These are phyloP conservation scores for Citrullus amarus DNA, from an alignment of 306 rosid species.

Conservation along the genomic window DNA sequence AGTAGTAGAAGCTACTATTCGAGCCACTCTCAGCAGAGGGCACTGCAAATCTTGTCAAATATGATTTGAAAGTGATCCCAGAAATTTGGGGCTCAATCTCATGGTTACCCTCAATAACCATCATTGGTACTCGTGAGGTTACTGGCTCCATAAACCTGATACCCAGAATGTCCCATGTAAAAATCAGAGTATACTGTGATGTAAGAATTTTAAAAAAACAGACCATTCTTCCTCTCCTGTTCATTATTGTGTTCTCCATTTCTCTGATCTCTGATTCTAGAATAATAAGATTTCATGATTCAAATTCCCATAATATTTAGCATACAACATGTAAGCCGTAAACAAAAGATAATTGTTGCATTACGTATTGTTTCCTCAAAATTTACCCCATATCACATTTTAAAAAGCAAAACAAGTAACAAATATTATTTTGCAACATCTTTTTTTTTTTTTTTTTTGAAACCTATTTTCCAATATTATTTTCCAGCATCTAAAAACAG, in stretches of 20 bases:
- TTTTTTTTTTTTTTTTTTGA: too few species aligned
- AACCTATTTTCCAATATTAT: too few species aligned
- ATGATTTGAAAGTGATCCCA: slow-evolving; percentile 60
- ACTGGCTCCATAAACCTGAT: slow-evolving; percentile 82
- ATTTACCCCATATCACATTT: background rate
- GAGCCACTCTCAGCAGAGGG: slow-evolving; percentile 69
- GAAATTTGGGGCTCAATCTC: slow-evolving; percentile 88
- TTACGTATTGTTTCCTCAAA: background rate
- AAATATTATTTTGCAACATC: too few species aligned
- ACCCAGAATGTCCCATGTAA: slow-evolving; percentile 2
- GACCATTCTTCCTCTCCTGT: background rate
- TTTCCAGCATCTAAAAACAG: background rate
- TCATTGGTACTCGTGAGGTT: slow-evolving; percentile 63
- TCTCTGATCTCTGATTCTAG: background rate
- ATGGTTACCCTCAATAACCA: slow-evolving; percentile 93
- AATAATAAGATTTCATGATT: background rate
- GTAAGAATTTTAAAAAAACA: background rate
- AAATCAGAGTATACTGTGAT: background rate
- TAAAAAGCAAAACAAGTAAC: background rate
- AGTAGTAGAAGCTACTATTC: slow-evolving; percentile 63
- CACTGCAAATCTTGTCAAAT: slow-evolving; percentile 62
- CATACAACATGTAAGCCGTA: background rate
- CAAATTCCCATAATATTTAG: background rate
- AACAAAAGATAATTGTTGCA: background rate
- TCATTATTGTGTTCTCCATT: background rate